phyloP scores from a whole-genome alignment of 495 filamentous ascomycete genomes.

The Zalerion maritima region DNA sequence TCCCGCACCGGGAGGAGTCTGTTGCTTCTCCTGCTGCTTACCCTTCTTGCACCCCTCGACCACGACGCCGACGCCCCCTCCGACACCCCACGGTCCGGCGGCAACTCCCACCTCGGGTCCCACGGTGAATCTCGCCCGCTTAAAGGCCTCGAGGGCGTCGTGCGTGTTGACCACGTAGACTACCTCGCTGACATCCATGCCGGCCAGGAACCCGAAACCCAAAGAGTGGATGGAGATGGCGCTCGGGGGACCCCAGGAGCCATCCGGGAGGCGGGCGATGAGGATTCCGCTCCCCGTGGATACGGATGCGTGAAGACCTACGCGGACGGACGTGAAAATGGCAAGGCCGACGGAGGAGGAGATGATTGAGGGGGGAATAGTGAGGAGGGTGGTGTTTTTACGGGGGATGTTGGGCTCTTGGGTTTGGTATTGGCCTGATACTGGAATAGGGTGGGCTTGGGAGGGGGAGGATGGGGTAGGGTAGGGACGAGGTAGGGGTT shows the following conservation, averaged over 20 bases:
- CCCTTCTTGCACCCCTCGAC: slow-evolving; percentile 11
- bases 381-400: slow-evolving; percentile 32
- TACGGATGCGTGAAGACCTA: slow-evolving; percentile 63
- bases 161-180: slow-evolving; percentile 68
- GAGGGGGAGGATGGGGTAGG: too few relatives aligned
- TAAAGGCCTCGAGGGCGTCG: slow-evolving; percentile 60
- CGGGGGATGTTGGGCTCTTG: slow-evolving; percentile 1
- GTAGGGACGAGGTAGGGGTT: too few relatives aligned
- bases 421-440: too few relatives aligned
- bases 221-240: slow-evolving; percentile 65
- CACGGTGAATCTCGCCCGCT: slow-evolving; percentile 54
- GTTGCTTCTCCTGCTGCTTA: slow-evolving; percentile 5
- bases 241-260: slow-evolving; percentile 62
- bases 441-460: too few relatives aligned
- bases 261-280: slow-evolving; percentile 52
- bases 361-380: slow-evolving; percentile 63
- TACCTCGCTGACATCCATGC: slow-evolving; percentile 74
- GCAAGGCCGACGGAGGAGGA: slow-evolving; percentile 58
- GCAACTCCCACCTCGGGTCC: slow-evolving; percentile 61
- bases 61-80: slow-evolving; percentile 53
- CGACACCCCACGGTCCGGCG: slow-evolving; percentile 58
- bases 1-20: background rate
- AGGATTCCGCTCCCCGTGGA: slow-evolving; percentile 64
- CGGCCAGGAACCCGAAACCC: slow-evolving; percentile 61
- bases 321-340: slow-evolving; percentile 74